phyloP scores from a whole-genome alignment of 169 alveolate genomes.

The Plasmodium vinckei region DNA sequence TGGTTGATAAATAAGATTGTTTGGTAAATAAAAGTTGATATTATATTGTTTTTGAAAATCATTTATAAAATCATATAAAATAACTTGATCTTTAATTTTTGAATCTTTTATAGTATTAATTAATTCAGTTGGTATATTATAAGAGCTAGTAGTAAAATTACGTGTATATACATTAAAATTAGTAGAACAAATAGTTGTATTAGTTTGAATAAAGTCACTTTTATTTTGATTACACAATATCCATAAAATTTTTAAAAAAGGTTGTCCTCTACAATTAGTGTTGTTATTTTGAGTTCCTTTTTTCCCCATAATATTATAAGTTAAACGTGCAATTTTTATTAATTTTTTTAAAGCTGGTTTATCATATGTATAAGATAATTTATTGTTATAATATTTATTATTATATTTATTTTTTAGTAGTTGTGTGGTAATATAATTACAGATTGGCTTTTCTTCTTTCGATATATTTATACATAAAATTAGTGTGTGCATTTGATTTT shows the following conservation, averaged over 20 bases:
- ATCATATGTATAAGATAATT: background rate
- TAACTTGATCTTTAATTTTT: constrained; percentile 16
- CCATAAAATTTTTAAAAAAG: constrained; percentile 25
- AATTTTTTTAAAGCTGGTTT: constrained; percentile 7
- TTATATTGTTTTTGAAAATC: constrained; percentile 48
- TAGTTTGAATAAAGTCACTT: constrained; percentile 6
- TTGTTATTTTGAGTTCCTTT: background rate
- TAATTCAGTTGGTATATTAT: constrained; percentile 6
- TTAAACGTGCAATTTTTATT: constrained; percentile 21
- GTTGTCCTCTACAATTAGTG: too few relatives aligned
- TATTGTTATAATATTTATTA: background rate
- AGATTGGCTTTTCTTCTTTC: background rate
- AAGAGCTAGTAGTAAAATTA: background rate
- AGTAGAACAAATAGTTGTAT: background rate
- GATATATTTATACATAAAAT: constrained; percentile 28
- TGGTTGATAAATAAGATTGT: background rate
- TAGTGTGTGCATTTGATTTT: constrained; percentile 30
- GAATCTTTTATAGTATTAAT: constrained; percentile 20
- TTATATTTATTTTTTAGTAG: too few relatives aligned
- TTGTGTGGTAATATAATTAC: background rate
- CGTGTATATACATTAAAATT: background rate
- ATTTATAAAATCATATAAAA: constrained; percentile 34
- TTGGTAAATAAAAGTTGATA: constrained; percentile 15
- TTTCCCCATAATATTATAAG: constrained; percentile 21
- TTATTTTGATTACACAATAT: constrained; percentile 16